Evolutionary conservation across 768 basidiomycete species (phyloP), one percentile per base, ranked within the genome.

Genomic region (Mycena chlorophos): DNA sequence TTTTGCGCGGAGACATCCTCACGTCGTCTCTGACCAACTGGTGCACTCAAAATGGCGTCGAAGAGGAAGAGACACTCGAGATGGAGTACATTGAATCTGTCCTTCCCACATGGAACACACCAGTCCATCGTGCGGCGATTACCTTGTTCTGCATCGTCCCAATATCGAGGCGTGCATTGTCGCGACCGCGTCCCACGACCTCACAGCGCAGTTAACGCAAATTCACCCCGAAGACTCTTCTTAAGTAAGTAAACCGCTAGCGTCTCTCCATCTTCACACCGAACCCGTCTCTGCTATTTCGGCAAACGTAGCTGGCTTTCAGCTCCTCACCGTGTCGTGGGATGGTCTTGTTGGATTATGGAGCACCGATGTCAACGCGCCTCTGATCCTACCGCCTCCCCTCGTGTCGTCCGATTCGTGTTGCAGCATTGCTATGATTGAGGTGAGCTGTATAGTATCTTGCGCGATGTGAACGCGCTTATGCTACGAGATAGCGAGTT

Each of bases 41-140:
- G 89, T 87, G 86, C 56, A 63, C 75, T 4, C 85, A 85, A 62
- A 81, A 86, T 65, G 85, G 82, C 1, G 76, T 87, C 40, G 87
- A 85, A 23, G 88, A 89, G 87, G 92, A 95, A 80, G 89, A 93
- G 71, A 93, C 90, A 3, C 81, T 97, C 20, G 87, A 95, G 65
- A 84, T 97, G 42, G 94, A 96, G 71, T 96, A 96, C 73, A 86
- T 97, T 54, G 87, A 93, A 71, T 91, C 88, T 16, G 79, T 95
- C 1, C 77, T 96, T 69, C 93, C 94, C 0, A 66, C 83, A 2
- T 75, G 77, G 40, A 79, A 78, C 22, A 69, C 79, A 25, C 61
- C 70, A 5, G 74, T 79, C 0, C 91, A 93, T 69, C 63, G 68
- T 30, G 87, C 87, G 8, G 82, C 93, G 2, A 79, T 89, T 49